phyloP scores from a whole-genome alignment of 164 flowering plant species.

The Chimonanthus praecox region DNA sequence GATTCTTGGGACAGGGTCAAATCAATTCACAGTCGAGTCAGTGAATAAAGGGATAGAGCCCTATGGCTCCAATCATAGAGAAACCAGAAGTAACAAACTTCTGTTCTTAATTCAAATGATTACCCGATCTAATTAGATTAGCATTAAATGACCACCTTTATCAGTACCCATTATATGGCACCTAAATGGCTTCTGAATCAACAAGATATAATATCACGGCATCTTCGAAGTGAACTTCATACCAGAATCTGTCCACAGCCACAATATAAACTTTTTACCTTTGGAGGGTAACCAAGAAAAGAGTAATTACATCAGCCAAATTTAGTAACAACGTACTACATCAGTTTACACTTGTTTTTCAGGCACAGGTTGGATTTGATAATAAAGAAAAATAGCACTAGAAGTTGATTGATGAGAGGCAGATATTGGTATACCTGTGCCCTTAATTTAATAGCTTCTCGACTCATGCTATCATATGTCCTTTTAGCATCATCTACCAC shows the following conservation, averaged over 20 bases:
- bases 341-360: background rate
- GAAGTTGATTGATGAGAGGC: background rate
- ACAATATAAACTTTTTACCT: background rate
- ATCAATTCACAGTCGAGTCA: constrained; percentile 2
- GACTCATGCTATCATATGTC: constrained; percentile 55
- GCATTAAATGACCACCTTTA: background rate
- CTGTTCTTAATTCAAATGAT: too few species aligned
- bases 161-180: background rate
- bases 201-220: background rate
- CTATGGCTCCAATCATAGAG: too few species aligned
- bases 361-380: background rate
- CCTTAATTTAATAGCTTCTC: constrained; percentile 59
- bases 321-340: too few species aligned
- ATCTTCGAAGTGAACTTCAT: background rate
- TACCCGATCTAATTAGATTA: too few species aligned
- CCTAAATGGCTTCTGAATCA: background rate
- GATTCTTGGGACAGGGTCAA: background rate
- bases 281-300: too few species aligned
- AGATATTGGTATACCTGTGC: constrained; percentile 36
- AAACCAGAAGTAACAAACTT: too few species aligned
- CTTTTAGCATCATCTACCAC: constrained; percentile 57
- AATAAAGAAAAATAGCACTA: background rate
- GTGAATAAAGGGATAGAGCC: background rate
- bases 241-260: background rate
- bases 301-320: too few species aligned